A percentile compares a stretch with the other conserved stretches of the same genome.
phyloP scores from a whole-genome alignment of 257 asterid genomes.

The Henckelia pumila region DNA sequence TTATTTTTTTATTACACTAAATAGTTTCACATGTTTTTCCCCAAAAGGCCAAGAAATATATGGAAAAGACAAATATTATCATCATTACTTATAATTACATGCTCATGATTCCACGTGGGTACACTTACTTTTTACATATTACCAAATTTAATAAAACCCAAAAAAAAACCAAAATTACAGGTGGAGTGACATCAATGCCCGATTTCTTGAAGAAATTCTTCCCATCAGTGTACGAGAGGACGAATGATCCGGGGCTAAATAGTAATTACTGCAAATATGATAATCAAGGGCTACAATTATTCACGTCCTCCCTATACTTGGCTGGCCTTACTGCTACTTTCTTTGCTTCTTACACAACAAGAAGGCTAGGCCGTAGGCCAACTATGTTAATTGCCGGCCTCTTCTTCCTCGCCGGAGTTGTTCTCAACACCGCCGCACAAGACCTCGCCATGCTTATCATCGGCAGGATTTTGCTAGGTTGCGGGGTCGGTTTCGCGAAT shows the following conservation, averaged over 20 bases:
- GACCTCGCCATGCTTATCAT: constrained; percentile 85
- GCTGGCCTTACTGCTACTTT: constrained; percentile 82
- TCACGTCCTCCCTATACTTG: constrained; percentile 80
- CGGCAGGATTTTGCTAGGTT: constrained; percentile 79
- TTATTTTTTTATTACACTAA: too few relatives aligned
- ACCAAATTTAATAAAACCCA: too few relatives aligned
- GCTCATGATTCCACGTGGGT: neutral
- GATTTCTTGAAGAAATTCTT: constrained; percentile 68
- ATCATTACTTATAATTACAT: too few relatives aligned
- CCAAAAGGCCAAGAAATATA: too few relatives aligned
- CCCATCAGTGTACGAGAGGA: constrained; percentile 51
- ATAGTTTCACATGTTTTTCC: too few relatives aligned
- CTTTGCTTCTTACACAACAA: constrained; percentile 87
- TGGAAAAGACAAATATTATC: too few relatives aligned
- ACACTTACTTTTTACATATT: neutral
- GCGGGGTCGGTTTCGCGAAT: constrained; percentile 91
- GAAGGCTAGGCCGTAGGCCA: constrained; percentile 56
- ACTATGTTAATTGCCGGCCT: constrained; percentile 82
- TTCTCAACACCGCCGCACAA: constrained; percentile 68
- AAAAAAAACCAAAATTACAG: constrained; percentile 31
- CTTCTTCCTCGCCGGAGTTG: constrained; percentile 64
- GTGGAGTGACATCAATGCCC: constrained; percentile 77
- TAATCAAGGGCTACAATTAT: constrained; percentile 74
- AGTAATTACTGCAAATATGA: constrained; percentile 93
- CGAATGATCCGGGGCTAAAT: constrained; percentile 25